Evolutionary conservation across 352 stramenopile species (phyloP).

Genomic region (Globisporangium abappressorium): DNA sequence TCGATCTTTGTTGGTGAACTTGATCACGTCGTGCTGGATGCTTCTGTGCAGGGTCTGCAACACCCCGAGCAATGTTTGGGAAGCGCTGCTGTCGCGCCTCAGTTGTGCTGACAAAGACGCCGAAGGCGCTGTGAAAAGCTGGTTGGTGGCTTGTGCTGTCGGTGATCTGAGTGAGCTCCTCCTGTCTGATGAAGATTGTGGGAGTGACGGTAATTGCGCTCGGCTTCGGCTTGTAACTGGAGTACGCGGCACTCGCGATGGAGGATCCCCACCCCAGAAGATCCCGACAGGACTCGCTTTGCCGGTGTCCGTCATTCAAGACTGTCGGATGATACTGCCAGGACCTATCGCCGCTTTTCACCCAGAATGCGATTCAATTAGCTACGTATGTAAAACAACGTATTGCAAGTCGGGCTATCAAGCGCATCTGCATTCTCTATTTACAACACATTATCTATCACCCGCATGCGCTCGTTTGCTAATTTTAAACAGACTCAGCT

Average conservation of each 20-base stretch:
- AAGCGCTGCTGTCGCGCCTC: constrained; percentile 8
- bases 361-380: not conserved
- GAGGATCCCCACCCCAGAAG: constrained; percentile 26
- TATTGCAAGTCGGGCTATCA: not conserved
- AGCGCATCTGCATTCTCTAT: not conserved
- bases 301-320: constrained; percentile 2
- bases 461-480: constrained; percentile 4
- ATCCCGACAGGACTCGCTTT: constrained; percentile 21
- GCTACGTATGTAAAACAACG: no score
- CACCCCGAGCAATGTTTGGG: constrained; percentile 37
- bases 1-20: constrained; percentile 31
- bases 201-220: constrained; percentile 6
- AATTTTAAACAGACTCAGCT: constrained; percentile 57
- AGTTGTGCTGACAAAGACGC: not conserved
- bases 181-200: not conserved
- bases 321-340: not conserved
- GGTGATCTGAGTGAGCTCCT: not conserved
- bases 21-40: constrained; percentile 33
- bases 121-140: not conserved
- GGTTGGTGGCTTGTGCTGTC: not conserved
- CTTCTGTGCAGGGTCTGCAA: constrained; percentile 45
- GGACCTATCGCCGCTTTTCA: not conserved
- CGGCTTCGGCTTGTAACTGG: not conserved
- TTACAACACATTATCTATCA: constrained; percentile 1
- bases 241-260: not conserved